Evolutionary conservation across 2,329 filamentous ascomycete species (phyloP), one percentile per base, ranked within the genome.

Genomic region (Didymella keratinophila): DNA sequence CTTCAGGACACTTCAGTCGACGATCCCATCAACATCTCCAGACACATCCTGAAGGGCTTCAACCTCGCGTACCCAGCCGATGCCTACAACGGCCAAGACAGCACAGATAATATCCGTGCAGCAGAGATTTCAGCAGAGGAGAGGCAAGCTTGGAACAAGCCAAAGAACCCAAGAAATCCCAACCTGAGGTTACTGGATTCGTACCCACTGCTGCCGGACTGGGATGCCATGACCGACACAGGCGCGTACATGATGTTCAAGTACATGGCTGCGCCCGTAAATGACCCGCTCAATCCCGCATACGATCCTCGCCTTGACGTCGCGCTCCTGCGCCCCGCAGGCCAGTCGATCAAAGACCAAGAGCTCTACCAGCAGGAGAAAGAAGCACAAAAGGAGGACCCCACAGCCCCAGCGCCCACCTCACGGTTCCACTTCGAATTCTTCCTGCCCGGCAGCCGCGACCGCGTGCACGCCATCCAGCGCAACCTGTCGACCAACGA

Each of bases 51-150:
- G 58, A 89, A 88, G 69, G 85, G 85, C 55, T 89, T 89, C 72
- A 85, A 89, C 70, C 79, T 88, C 54, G 86, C 86, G 12, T 86
- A 89, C 36, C 86, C 86, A 12, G 81, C 87, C 63, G 58, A 88
- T 82, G 74, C 87, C 78, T 80, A 91, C 88, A 81, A 86, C 82
- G 81, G 87, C 78, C 78, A 89, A 83, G 84, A 92, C 87, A 82
- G 80, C 20, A 73, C 77, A 2, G 80, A 79, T 36, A 81, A 79
- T 21, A 77, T 87, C 30, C 81, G 83, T 44, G 84, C 84, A 34
- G 82, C 85, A 43, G 78, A 82, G 21, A 74, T 82, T 21, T 82
- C 82, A 1, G 79, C 83, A 27, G 80, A 82, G 39, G 86, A 89
- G 63, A 75, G 78, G 18, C 80, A 83, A 56, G 86, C 86, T 2